Base-by-base conservation (phyloP, 1,284 basidiomycete species). In the Fistulinella cinereoalba region DNA sequence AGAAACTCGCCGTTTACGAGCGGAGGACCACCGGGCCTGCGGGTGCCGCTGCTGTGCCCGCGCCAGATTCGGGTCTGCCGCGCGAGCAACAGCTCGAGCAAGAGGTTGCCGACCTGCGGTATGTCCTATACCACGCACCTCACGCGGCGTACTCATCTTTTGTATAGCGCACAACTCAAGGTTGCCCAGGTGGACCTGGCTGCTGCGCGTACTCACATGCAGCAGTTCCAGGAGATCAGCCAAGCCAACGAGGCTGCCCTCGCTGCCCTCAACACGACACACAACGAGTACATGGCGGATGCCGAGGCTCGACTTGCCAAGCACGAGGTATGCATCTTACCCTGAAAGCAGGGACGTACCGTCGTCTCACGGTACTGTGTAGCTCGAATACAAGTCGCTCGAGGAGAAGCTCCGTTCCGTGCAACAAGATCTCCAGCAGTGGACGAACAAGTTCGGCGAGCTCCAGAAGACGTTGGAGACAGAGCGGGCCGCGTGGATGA, bases 1-100 rank as follows among this genome's bases (percentile, higher is more conserved):
- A 92, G 71, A 92, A 92, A 67, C 76, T 95, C 21, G 75, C 88
- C 4, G 87, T 95, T 2, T 95, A 92, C 56, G 92, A 95, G 62
- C 80, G 90, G 19, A 75, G 88, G 38, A 61, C 80, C 0, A 65
- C 42, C 1, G 51, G 67, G n/a, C n/a, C n/a, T 41, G 56, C 66
- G 11, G 56, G 60, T 15, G 52, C 63, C 4, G 54, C 56, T 12
- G 58, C 64, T 28, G 6, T n/a, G 23, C 57, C 68, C 28, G 53
- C 56, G 21, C 56, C 62, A 15, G 73, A 76, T 46, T 72, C 74
- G 51, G 76, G 73, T 49, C 57, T 81, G 42, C 80, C 73, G 38
- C 77, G 74, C 22, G 90, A 92, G 58, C 85, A 91, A 58, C 86
- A 90, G 58, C 76, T 95, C 5, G 85, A 92, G 66, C 76, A 83